Evolutionary conservation across 1,284 basidiomycete genomes (phyloP), one percentile per base, ranked within the genome.

Genomic region (Pascua sp.): DNA sequence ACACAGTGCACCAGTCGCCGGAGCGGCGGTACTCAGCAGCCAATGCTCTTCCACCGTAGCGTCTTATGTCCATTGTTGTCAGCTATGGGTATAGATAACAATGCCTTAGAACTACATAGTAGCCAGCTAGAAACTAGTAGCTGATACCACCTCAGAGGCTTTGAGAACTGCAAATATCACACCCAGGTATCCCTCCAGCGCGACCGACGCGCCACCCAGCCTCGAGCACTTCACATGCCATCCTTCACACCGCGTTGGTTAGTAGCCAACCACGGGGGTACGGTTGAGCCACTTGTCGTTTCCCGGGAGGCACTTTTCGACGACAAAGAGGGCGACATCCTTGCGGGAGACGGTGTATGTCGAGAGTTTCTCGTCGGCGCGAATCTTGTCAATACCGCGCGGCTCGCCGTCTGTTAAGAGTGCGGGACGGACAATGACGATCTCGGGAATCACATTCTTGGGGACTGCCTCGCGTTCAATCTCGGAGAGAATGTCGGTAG

Each of bases 371-470:
- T 65, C 59, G 1, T 47, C 56, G 2, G 57, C 59, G 17, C 55
- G 49, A 38, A 53, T 44, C 47, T 37, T 42, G n/a, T 53, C 53
- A 8, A 11, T 36, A 5, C 55, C 62, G 11, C 36, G 16, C 11
- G 56, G 47, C 9, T 56, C 55, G 15, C 56, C 63, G 16, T 63
- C 65, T 4, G 52, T 47, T 32, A 67, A 47, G 16, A 61, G 41
- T 7, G 67, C 67, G 10, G 66, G 63, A 13, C 69, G 59, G 18
- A 71, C 49, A 32, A 69, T 56, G 48, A 63, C 65, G 11, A 67
- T 38, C 38, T 69, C 62, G 11, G 57, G 59, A 4, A 71, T 36
- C 49, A 68, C 57, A 37, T 53, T 17, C 17, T 58, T 48, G 11
- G 53, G 57, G 5, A 53, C 42, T 7, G 32, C 13, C 5, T 43